Conservation (phyloP, 192 early-diverging fungal genomes). For the Obelidium mucronatum region DNA sequence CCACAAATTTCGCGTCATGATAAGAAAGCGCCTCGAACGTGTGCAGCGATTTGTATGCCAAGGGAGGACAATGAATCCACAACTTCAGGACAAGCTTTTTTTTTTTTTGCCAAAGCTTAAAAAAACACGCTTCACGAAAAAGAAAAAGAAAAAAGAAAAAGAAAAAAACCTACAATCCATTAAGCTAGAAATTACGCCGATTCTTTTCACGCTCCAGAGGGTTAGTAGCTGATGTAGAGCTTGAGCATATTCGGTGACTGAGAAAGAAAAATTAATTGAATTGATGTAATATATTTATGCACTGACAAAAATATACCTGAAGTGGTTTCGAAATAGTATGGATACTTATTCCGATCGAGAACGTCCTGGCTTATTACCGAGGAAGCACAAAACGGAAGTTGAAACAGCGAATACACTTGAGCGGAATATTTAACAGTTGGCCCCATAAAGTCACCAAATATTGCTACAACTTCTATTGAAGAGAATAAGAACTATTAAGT, state of each 20-base stretch:
- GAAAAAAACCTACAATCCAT: too few relatives aligned
- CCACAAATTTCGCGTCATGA: not conserved
- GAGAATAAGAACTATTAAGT: not conserved
- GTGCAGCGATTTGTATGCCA: not conserved
- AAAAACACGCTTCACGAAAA: too few relatives aligned
- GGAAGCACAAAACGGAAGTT: not conserved
- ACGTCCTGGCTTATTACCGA: not conserved
- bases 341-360: not conserved
- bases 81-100: not conserved
- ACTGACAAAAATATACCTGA: too few relatives aligned
- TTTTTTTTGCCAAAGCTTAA: too few relatives aligned
- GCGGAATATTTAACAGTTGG: not conserved
- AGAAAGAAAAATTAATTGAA: too few relatives aligned
- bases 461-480: constrained; percentile 11
- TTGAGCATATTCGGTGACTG: not conserved
- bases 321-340: constrained; percentile 2
- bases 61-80: not conserved
- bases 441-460: not conserved
- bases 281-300: too few relatives aligned
- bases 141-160: too few relatives aligned
- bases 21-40: not conserved
- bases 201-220: not conserved
- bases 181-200: not conserved
- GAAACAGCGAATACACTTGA: not conserved
- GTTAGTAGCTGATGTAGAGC: not conserved